Base-by-base conservation (phyloP, 805 yeast genomes). In the Starmerella sirachaensis region DNA sequence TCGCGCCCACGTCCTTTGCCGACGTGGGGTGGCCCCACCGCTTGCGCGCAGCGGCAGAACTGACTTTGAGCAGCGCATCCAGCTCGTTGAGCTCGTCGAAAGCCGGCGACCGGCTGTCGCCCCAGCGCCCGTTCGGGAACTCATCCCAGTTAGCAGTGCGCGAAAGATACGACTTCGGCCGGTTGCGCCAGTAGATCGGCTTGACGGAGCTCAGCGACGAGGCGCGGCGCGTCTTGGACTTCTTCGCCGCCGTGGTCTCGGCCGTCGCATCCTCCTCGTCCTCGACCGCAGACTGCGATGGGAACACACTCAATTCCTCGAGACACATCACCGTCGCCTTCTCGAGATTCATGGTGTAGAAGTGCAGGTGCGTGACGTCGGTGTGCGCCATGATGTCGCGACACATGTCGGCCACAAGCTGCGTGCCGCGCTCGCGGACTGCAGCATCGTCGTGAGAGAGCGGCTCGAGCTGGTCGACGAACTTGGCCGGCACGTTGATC, bases 81-180 rank as follows among this genome's bases (percentile, higher is more conserved):
- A 76, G 77, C 37, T 80, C 68, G 56, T 83, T 94, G 41, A 85
- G 68, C 47, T 82, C 93, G 52, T 94, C 94, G 61, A 80, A 86
- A 2, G 97, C 97, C 4, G 98, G 98, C 29, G 97, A 91, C 42
- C 94, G 69, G 3, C 96, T 82, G 58, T 91, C 96, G 53, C 98
- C 98, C 86, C 95, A 91, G 63, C 98, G 70, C 43, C 98, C 98
- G 59, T 88, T 91, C 35, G 98, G 98, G 55, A 88, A 91, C 59
- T 91, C 98, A 62, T 91, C 98, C 85, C 98, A 91, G 40, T 79
- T 78, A 18, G 91, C 74, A 7, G 96, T 88, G 59, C 97, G 71
- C 33, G 84, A 72, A 44, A 84, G 75, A 57, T 88, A 88, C 12
- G 93, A 76, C 59, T 79, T 80, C 53, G 86, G 86, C 64, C 96